A percentile compares a stretch with the other conserved stretches of the same genome.
These are phyloP conservation scores for Dictyostelium citrinum DNA, from an alignment of 78 protist species.

Conservation along the genomic window DNA sequence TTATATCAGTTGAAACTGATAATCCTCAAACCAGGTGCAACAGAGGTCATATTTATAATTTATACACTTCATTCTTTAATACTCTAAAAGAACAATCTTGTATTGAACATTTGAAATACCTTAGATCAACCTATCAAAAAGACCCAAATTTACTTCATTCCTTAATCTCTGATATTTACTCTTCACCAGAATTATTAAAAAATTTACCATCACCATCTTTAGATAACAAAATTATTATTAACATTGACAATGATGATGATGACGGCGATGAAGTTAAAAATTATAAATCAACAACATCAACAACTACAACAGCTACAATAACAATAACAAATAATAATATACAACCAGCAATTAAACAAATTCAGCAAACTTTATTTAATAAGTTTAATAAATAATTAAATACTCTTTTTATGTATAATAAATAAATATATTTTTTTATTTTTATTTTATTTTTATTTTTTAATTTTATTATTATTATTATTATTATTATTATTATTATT, in stretches of 20 bases:
- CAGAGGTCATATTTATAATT: not conserved
- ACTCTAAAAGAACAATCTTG: not conserved
- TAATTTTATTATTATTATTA: too few relatives aligned
- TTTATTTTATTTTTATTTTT: too few relatives aligned
- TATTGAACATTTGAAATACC: not conserved
- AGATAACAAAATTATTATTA: not conserved
- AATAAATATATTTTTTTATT: too few relatives aligned
- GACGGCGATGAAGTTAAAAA: not conserved
- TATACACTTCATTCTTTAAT: not conserved
- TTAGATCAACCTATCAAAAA: not conserved
- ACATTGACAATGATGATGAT: not conserved
- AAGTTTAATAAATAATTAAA: not conserved
- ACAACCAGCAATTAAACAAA: not conserved
- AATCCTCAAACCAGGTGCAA: not conserved
- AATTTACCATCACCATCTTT: not conserved
- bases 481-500: too few relatives aligned
- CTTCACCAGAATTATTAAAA: not conserved
- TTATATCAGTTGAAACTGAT: not conserved
- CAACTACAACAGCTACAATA: not conserved
- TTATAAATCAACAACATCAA: not conserved
- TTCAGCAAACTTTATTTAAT: not conserved
- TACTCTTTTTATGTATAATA: not conserved
- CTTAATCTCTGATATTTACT: not conserved
- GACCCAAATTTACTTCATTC: not conserved
- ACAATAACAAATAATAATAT: not conserved